These are phyloP conservation scores for Alternaria postmessia DNA, from an alignment of 2,329 filamentous ascomycete species.

Conservation along the genomic window DNA sequence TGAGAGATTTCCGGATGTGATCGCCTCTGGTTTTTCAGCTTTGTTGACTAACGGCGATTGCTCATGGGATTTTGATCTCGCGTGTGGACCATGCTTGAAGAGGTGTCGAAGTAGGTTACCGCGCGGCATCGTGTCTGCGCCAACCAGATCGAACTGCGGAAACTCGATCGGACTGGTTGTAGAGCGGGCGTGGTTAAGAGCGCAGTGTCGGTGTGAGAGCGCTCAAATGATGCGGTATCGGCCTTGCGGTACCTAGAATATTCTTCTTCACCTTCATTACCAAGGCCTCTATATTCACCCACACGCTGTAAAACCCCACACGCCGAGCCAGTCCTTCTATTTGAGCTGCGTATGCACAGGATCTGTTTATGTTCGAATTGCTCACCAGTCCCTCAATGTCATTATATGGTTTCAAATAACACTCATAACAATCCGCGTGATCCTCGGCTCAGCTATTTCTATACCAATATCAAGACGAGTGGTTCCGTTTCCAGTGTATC, in stretches of 20 bases:
- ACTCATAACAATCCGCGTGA: neutral
- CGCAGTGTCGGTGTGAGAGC: neutral
- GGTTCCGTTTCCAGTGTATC: neutral
- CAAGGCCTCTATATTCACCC: neutral
- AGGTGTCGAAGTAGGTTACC: constrained; percentile 24
- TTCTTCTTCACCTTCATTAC: neutral
- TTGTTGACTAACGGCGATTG: neutral
- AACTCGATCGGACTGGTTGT: neutral
- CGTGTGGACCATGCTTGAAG: constrained; percentile 21
- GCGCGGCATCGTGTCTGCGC: constrained; percentile 8
- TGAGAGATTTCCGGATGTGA: neutral
- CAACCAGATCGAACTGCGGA: neutral
- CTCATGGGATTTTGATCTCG: neutral
- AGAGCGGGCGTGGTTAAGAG: neutral
- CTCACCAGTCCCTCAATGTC: neutral
- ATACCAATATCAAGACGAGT: neutral
- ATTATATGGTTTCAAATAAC: neutral
- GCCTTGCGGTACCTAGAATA: neutral
- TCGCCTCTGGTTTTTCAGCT: neutral
- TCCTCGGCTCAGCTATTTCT: neutral
- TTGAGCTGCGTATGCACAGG: neutral
- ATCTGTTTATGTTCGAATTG: neutral
- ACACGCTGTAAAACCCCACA: neutral
- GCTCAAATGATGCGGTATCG: neutral
- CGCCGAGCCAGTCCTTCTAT: neutral